Evolutionary conservation across 73 alveolate genomes (phyloP).

Genomic region (Loxodes magnus): DNA sequence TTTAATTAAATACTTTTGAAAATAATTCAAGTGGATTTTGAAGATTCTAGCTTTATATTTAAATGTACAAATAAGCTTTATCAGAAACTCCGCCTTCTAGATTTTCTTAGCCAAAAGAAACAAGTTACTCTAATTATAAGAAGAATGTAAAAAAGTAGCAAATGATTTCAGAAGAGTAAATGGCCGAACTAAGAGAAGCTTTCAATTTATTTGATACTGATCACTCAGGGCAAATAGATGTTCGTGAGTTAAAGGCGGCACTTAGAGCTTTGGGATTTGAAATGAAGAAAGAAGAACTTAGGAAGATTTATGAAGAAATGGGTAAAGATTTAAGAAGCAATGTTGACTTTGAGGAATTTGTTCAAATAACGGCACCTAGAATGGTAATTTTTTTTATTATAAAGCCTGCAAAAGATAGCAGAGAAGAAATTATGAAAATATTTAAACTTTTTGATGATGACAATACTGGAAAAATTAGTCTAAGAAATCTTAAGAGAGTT

Average conservation of each 20-base stretch:
- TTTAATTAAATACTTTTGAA: too few species aligned
- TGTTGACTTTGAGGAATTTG: constrained; percentile 63
- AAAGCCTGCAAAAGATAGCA: constrained; percentile 69
- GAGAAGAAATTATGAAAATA: constrained; percentile 58
- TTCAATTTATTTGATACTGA: constrained; percentile 67
- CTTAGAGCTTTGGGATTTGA: constrained; percentile 79
- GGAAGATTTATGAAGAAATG: constrained; percentile 49
- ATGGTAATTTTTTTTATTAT: constrained; percentile 20
- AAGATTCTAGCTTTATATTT: too few species aligned
- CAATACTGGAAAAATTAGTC: constrained; percentile 35
- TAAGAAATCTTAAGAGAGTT: constrained; percentile 63
- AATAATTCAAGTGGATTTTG: too few species aligned
- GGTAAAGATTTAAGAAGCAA: constrained; percentile 53
- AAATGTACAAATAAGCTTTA: too few species aligned
- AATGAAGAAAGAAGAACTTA: constrained; percentile 66
- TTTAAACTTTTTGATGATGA: constrained; percentile 33
- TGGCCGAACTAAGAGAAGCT: constrained; percentile 71
- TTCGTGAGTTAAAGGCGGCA: constrained; percentile 82
- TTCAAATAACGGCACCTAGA: constrained; percentile 66
- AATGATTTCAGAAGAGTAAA: constrained; percentile 39
- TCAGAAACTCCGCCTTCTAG: too few species aligned
- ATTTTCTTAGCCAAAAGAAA: too few species aligned
- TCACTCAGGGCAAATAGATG: constrained; percentile 73
- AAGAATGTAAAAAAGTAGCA: neutral
- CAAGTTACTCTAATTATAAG: too few species aligned